phyloP scores from a whole-genome alignment of 2,329 filamentous ascomycete species.

The Rutstroemia sydowiana region DNA sequence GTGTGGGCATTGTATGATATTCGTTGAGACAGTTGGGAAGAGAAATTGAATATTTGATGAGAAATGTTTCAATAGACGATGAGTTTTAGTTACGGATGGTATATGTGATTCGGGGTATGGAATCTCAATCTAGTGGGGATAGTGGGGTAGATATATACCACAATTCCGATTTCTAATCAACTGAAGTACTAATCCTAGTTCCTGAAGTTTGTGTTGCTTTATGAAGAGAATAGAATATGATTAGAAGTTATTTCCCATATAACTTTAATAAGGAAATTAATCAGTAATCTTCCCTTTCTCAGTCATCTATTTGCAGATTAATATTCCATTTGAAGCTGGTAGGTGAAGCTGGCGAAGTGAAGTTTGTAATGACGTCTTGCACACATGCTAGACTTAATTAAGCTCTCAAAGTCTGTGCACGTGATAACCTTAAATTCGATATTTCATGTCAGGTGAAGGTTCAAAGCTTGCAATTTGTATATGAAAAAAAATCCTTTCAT shows the following conservation, averaged over 20 bases:
- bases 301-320: neutral
- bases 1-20: conserved; percentile 25
- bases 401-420: neutral
- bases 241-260: neutral
- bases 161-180: neutral
- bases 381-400: too few relatives aligned
- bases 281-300: neutral
- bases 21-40: neutral
- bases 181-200: neutral
- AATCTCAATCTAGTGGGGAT: neutral
- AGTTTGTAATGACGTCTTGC: too few relatives aligned
- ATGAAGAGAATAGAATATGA: neutral
- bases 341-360: too few relatives aligned
- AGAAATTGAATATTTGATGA: neutral
- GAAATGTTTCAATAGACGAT: neutral
- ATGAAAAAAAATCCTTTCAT: neutral
- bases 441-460: neutral
- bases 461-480: neutral
- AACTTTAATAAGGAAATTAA: neutral
- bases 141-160: neutral
- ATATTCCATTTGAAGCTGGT: neutral
- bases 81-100: neutral
- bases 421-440: neutral
- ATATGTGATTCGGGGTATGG: neutral
- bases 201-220: neutral